phyloP scores from a whole-genome alignment of 192 early-diverging fungal genomes.

The Backusella tuberculispora region DNA sequence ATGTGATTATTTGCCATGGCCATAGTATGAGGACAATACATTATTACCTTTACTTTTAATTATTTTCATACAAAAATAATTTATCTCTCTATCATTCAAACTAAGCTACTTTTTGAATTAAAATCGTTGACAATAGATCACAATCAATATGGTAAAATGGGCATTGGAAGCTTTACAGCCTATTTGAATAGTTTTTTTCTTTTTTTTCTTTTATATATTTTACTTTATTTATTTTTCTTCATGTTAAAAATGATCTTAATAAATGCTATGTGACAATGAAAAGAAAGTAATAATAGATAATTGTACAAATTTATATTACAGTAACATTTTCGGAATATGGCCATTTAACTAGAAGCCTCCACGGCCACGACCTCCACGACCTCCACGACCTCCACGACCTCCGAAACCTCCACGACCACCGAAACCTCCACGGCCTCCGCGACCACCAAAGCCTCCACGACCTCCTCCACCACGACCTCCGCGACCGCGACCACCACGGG shows the following conservation, averaged over 20 bases:
- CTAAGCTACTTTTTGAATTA: too few relatives aligned
- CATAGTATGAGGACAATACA: too few relatives aligned
- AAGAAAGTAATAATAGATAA: constrained; percentile 3
- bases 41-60: too few relatives aligned
- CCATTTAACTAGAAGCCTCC: not conserved
- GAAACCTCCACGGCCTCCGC: constrained; percentile 49
- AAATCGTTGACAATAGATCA: too few relatives aligned
- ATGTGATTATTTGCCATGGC: too few relatives aligned
- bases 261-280: constrained; percentile 5
- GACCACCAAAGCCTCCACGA: constrained; percentile 35
- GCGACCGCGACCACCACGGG: constrained; percentile 54
- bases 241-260: constrained; percentile 2
- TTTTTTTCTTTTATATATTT: too few relatives aligned
- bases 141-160: too few relatives aligned
- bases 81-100: too few relatives aligned
- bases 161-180: too few relatives aligned
- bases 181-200: too few relatives aligned
- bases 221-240: not conserved
- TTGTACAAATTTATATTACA: constrained; percentile 14
- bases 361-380: not conserved
- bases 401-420: constrained; percentile 56
- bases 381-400: constrained; percentile 21
- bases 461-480: constrained; percentile 42
- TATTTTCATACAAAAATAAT: too few relatives aligned
- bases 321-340: not conserved